These are phyloP conservation scores for Pezicula neosporulosa DNA, from an alignment of 2,329 filamentous ascomycete species.

Conservation along the genomic window DNA sequence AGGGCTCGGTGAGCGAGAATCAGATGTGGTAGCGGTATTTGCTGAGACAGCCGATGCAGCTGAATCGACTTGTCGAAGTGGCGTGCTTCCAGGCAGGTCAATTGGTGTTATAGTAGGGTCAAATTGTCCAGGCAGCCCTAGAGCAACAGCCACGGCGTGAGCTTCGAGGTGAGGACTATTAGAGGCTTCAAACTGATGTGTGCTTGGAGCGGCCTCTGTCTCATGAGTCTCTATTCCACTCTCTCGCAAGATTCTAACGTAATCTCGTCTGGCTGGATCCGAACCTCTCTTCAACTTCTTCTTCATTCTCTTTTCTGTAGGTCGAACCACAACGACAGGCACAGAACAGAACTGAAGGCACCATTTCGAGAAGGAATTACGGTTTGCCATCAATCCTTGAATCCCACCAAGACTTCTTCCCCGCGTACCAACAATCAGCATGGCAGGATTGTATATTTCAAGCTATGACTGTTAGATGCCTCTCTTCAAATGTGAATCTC, in stretches of 20 bases:
- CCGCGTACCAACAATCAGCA: constrained; percentile 68
- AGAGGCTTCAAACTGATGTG: constrained; percentile 19
- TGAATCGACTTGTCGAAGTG: constrained; percentile 21
- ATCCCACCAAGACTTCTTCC: constrained; percentile 67
- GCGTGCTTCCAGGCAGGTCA: constrained; percentile 26
- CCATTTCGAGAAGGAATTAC: constrained; percentile 65
- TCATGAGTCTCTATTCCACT: constrained; percentile 37
- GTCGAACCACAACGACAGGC: constrained; percentile 70
- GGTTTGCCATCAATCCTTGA: constrained; percentile 63
- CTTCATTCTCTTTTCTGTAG: constrained; percentile 65
- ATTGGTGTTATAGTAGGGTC: constrained; percentile 61
- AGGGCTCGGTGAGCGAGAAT: constrained; percentile 29
- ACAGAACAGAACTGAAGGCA: constrained; percentile 73
- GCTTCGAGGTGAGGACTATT: constrained; percentile 55
- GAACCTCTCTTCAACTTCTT: constrained; percentile 67
- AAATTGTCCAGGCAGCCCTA: constrained; percentile 59
- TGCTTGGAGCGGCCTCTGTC: constrained; percentile 19
- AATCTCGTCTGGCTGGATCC: constrained; percentile 59
- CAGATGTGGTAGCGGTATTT: constrained; percentile 16
- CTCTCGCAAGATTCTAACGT: constrained; percentile 62
- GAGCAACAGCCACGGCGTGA: constrained; percentile 59
- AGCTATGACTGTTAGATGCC: constrained; percentile 43
- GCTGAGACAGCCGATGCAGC: constrained; percentile 21
- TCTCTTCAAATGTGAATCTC: constrained; percentile 5
- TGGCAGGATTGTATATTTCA: constrained; percentile 68